phyloP scores from a whole-genome alignment of 306 rosid species.

The Canavalia gladiata region DNA sequence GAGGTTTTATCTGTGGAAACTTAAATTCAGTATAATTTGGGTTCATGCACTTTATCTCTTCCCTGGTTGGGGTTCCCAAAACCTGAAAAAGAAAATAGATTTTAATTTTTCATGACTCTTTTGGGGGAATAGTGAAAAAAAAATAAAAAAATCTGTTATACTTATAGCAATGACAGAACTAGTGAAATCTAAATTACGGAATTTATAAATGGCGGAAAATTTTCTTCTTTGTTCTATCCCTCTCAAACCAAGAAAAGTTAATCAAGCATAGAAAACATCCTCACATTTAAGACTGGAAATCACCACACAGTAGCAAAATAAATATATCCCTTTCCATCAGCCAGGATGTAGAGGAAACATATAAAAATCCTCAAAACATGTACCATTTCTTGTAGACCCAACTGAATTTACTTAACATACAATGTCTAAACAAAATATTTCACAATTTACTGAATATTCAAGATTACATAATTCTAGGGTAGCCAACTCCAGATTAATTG shows the following conservation, averaged over 20 bases:
- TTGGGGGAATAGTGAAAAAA: slow-evolving; percentile 14
- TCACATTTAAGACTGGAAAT: slow-evolving; percentile 36
- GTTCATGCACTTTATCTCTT: slow-evolving; percentile 99
- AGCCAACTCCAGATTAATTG: slow-evolving; percentile 38
- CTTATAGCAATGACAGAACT: slow-evolving; percentile 37
- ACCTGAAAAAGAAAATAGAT: slow-evolving; percentile 62
- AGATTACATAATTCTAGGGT: slow-evolving; percentile 9
- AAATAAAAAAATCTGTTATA: background rate
- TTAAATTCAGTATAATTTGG: slow-evolving; percentile 97
- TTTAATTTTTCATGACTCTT: background rate
- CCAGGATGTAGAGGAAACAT: slow-evolving; percentile 15
- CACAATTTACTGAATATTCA: slow-evolving; percentile 20
- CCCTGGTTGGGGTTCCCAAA: slow-evolving; percentile 98
- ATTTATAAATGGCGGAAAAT: slow-evolving; percentile 14
- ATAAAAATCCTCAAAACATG: slow-evolving; percentile 21
- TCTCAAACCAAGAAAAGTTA: slow-evolving; percentile 34
- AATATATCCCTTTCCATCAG: slow-evolving; percentile 34
- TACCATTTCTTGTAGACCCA: slow-evolving; percentile 27
- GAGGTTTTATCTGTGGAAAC: slow-evolving; percentile 99
- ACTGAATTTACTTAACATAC: background rate
- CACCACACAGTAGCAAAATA: slow-evolving; percentile 18
- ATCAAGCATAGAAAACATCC: slow-evolving; percentile 28
- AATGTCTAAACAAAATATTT: slow-evolving; percentile 17
- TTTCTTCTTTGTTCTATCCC: slow-evolving; percentile 37
- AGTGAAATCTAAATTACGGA: slow-evolving; percentile 18